A percentile compares a stretch with the other conserved stretches of the same genome.
These are phyloP conservation scores for Ceraceosorus guamensis DNA, from an alignment of 1,284 basidiomycete species.

Conservation along the genomic window DNA sequence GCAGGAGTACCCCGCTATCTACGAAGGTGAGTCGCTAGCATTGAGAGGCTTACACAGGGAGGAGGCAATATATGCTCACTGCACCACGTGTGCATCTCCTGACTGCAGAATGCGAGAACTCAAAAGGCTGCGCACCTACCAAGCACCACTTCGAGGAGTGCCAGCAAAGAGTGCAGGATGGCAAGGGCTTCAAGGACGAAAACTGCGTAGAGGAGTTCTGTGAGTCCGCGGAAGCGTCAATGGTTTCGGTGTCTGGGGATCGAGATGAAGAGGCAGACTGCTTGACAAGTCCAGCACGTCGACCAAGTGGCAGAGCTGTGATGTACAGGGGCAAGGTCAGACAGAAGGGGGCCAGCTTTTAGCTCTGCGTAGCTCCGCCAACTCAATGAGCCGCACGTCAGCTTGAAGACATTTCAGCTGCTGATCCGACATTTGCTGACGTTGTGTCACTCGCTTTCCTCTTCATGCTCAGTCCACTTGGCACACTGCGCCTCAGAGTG, in stretches of 20 bases:
- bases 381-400: too few species aligned
- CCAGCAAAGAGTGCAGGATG: slow-evolving; percentile 40
- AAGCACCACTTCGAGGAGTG: slow-evolving; percentile 49
- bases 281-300: not conserved
- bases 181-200: slow-evolving; percentile 44
- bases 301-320: not conserved
- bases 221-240: slow-evolving; percentile 18
- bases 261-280: not conserved
- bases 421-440: not conserved
- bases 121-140: slow-evolving; percentile 35
- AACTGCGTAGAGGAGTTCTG: slow-evolving; percentile 48
- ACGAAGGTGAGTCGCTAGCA: slow-evolving; percentile 11
- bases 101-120: slow-evolving; percentile 43
- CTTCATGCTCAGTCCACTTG: slow-evolving; percentile 9
- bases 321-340: not conserved
- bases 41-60: not conserved
- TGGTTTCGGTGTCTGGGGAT: not conserved
- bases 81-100: not conserved
- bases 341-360: not conserved
- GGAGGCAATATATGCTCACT: not conserved
- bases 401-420: not conserved
- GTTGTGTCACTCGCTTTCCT: not conserved
- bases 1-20: slow-evolving; percentile 11
- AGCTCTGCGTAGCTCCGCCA: too few species aligned
- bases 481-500: slow-evolving; percentile 11